These are phyloP conservation scores for Rubia balearica DNA, from an alignment of 305 asterid genomes.

Conservation along the genomic window DNA sequence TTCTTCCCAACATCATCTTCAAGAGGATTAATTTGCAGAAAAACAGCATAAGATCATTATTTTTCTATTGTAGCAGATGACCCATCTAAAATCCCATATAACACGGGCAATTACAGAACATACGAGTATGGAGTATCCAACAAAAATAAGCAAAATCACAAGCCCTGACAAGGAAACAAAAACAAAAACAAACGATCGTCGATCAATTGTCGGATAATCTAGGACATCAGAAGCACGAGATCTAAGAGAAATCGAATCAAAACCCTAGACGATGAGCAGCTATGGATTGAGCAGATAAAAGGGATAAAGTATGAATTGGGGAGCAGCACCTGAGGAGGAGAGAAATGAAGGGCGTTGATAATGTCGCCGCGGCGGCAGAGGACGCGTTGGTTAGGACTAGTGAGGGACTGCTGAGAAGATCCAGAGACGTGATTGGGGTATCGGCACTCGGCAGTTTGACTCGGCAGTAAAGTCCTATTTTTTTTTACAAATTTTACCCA, in stretches of 20 bases:
- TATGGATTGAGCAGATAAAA: background rate
- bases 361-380: conserved; percentile 17
- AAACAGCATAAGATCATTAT: background rate
- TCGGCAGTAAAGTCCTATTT: background rate
- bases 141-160: background rate
- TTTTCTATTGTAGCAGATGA: background rate
- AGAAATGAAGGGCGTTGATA: background rate
- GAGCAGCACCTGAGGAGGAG: background rate
- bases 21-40: background rate
- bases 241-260: conserved; percentile 6
- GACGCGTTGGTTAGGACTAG: background rate
- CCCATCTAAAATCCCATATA: background rate
- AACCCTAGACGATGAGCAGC: background rate
- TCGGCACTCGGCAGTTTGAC: background rate
- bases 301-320: background rate
- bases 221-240: conserved; percentile 5
- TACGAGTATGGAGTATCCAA: background rate
- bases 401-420: conserved; percentile 17
- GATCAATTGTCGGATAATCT: background rate
- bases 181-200: background rate
- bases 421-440: background rate
- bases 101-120: background rate
- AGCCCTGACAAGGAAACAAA: background rate
- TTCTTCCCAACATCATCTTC: background rate
- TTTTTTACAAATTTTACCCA: too few species aligned